Base-by-base conservation (phyloP, 192 early-diverging fungal genomes). In the Helicostylum pulchrum region DNA sequence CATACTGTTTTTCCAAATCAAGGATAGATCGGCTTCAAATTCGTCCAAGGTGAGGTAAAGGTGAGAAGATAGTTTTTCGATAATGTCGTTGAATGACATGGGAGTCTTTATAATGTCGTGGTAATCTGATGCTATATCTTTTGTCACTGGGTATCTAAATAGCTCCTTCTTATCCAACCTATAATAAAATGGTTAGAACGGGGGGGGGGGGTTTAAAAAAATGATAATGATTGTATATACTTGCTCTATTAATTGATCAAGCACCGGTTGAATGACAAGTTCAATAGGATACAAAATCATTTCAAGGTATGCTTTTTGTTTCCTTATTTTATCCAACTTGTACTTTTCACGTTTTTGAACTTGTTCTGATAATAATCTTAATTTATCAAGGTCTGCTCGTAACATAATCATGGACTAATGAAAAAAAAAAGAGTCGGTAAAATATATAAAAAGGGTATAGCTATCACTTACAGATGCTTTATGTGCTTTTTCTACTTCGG, bases 301-400 rank as follows among this genome's bases (percentile, higher is more conserved):
- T 67, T 90, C 88, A 3, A 90, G 53, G 45, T 90, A 92, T 26
- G 82, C 81, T 9, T 78, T 78, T 64, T 89, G 83, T 23, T 83
- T 71, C 8, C 83, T 72, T 12, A 80, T 79, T 19, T 79, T 66
- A 48, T 79, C 73, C 34, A 92, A 75, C 62, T 92, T 91, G 48
- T 83, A 83, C 36, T 86, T 78, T 61, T 92, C 90, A 0, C 90
- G 77, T 19, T 86, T 80, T 14, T 87, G 78, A 14, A 97, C 90
- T 34, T 90, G 77, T 52, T 95, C 93, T 6, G 83, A 80, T 61
- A 96, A 77, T 73, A 93, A 83, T 20, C 97, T 85, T 20, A 95
- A 86, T 20, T 85, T 82, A 75, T 99, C 97, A 11, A 99, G 78
- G 77, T 95, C 94, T 30, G 85, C 87, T 20, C 96, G 90, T 30